Percentiles rank a stretch among this genome's conserved stretches.
phyloP scores from a whole-genome alignment of 2,329 filamentous ascomycete genomes.

The Exophiala lecanii-corni region DNA sequence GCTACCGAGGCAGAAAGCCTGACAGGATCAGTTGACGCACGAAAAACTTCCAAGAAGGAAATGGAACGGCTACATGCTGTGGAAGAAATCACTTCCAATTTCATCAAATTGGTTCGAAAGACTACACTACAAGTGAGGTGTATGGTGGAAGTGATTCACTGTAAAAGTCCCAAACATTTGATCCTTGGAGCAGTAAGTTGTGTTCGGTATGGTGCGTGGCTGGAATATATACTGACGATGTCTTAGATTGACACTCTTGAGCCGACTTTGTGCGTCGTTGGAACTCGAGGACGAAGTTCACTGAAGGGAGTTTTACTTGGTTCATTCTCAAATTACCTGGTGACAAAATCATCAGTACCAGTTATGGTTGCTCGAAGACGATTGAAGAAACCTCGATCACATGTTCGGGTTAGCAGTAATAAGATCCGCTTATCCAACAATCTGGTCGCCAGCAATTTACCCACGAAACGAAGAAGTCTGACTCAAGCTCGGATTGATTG shows the following conservation, averaged over 20 bases:
- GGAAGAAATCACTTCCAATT: constrained; percentile 76
- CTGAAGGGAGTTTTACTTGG: constrained; percentile 92
- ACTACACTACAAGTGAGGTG: constrained; percentile 88
- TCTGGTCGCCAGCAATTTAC: constrained; percentile 38
- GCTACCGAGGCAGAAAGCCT: constrained; percentile 37
- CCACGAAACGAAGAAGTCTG: constrained; percentile 23
- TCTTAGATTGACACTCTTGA: constrained; percentile 84
- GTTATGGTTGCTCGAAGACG: constrained; percentile 97
- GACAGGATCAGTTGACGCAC: constrained; percentile 43
- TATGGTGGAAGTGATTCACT: constrained; percentile 94
- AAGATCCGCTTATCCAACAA: constrained; percentile 76
- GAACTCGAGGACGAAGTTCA: constrained; percentile 83
- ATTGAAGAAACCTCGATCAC: constrained; percentile 60
- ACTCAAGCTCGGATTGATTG: constrained; percentile 27
- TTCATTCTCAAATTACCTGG: constrained; percentile 94
- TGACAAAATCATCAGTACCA: constrained; percentile 92
- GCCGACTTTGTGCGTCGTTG: constrained; percentile 88
- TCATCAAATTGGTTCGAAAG: constrained; percentile 81
- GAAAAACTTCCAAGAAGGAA: constrained; percentile 59
- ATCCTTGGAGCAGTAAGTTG: constrained; percentile 77
- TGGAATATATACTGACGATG: constrained; percentile 10
- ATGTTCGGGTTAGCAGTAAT: constrained; percentile 61
- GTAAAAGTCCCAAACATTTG: constrained; percentile 94
- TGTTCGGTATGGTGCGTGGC: constrained; percentile 4
- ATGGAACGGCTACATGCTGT: constrained; percentile 75